A percentile compares a stretch with the other conserved stretches of the same genome.
Evolutionary conservation across 2,329 filamentous ascomycete genomes (phyloP).

Genomic region (Aspergillus tubingensis): DNA sequence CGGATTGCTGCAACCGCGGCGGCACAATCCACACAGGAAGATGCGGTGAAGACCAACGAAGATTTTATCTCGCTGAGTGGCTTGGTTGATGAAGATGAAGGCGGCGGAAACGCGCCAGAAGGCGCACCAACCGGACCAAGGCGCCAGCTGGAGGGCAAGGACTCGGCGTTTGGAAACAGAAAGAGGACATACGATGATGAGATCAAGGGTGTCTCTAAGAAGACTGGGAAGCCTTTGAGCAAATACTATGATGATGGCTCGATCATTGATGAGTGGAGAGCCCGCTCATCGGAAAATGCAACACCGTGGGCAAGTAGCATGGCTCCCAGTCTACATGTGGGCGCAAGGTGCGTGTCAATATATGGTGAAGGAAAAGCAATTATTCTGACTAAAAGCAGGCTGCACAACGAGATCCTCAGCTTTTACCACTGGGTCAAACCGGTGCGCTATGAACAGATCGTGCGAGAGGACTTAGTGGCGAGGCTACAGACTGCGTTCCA

Average conservation of each 20-base stretch:
- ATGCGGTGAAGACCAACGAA: slow-evolving; percentile 60
- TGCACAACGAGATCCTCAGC: slow-evolving; percentile 87
- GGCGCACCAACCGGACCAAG: slow-evolving; percentile 42
- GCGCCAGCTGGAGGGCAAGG: slow-evolving; percentile 30
- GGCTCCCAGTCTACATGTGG: slow-evolving; percentile 34
- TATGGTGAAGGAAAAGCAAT: neutral
- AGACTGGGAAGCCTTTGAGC: slow-evolving; percentile 54
- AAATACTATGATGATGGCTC: slow-evolving; percentile 55
- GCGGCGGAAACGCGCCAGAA: slow-evolving; percentile 32
- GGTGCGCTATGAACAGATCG: slow-evolving; percentile 70
- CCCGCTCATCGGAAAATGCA: slow-evolving; percentile 42
- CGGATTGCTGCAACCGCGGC: slow-evolving; percentile 61
- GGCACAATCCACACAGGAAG: slow-evolving; percentile 51
- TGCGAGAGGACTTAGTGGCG: slow-evolving; percentile 71
- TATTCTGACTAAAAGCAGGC: slow-evolving; percentile 49
- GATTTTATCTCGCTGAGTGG: slow-evolving; percentile 91
- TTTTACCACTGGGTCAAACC: slow-evolving; percentile 87
- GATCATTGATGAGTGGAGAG: slow-evolving; percentile 57
- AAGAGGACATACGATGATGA: slow-evolving; percentile 75
- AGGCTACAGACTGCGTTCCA: slow-evolving; percentile 65
- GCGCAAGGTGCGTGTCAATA: slow-evolving; percentile 32
- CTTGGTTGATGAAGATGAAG: slow-evolving; percentile 56
- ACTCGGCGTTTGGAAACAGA: slow-evolving; percentile 60
- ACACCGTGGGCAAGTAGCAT: slow-evolving; percentile 63
- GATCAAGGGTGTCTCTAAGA: slow-evolving; percentile 61